These are phyloP conservation scores for Boletus edulis DNA, from an alignment of 768 basidiomycete genomes.

Conservation along the genomic window DNA sequence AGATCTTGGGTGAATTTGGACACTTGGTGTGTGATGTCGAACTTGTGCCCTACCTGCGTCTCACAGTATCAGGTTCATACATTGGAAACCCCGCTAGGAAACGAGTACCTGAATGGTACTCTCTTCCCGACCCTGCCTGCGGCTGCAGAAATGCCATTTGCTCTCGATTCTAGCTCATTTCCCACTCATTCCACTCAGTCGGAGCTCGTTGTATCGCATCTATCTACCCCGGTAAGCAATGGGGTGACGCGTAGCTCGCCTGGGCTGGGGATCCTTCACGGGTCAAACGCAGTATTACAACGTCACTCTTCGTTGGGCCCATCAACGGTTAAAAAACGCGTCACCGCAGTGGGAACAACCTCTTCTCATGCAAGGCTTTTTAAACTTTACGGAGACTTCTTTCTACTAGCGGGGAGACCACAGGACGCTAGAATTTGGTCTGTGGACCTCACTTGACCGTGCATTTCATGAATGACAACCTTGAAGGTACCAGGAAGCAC, in stretches of 20 bases:
- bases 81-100: slow-evolving; percentile 80
- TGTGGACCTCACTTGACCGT: slow-evolving; percentile 16
- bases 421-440: slow-evolving; percentile 83
- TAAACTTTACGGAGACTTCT: slow-evolving; percentile 88
- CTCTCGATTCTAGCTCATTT: slow-evolving; percentile 47
- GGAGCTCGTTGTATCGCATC: slow-evolving; percentile 39
- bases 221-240: slow-evolving; percentile 26
- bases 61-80: slow-evolving; percentile 57
- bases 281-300: slow-evolving; percentile 24
- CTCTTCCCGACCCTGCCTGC: slow-evolving; percentile 63
- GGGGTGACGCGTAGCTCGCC: slow-evolving; percentile 53
- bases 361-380: slow-evolving; percentile 83
- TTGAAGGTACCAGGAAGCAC: slow-evolving; percentile 81
- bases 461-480: slow-evolving; percentile 17
- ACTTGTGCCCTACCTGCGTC: not conserved
- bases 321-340: slow-evolving; percentile 52
- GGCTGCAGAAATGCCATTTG: slow-evolving; percentile 56
- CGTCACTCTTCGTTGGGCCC: slow-evolving; percentile 53
- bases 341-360: slow-evolving; percentile 60
- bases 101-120: slow-evolving; percentile 77
- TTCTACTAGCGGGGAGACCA: slow-evolving; percentile 80
- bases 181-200: slow-evolving; percentile 55
- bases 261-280: slow-evolving; percentile 31
- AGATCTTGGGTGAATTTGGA: slow-evolving; percentile 83
- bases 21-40: slow-evolving; percentile 58